Conservation (phyloP, 768 basidiomycete species). For the Xerocomus brunneocitrinus region DNA sequence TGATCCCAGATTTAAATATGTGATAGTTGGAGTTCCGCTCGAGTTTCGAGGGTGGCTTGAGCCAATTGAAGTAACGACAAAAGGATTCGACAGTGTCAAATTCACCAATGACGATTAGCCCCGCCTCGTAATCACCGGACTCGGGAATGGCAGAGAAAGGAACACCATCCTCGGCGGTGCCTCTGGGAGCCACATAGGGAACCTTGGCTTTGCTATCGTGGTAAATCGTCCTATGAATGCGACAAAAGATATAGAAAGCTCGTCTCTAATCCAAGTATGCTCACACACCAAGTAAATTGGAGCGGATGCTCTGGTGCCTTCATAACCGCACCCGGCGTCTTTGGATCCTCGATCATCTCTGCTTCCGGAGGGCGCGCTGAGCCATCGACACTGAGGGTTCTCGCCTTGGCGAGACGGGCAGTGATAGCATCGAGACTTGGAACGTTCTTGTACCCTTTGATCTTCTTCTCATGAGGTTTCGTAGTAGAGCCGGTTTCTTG, state of each 20-base stretch:
- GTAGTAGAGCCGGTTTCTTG: constrained; percentile 41
- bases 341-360: constrained; percentile 77
- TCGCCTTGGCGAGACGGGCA: constrained; percentile 66
- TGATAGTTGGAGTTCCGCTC: constrained; percentile 93
- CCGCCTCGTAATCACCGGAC: constrained; percentile 77
- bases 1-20: constrained; percentile 90
- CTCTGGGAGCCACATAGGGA: constrained; percentile 29
- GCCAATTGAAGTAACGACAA: constrained; percentile 92
- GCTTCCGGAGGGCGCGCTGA: constrained; percentile 69
- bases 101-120: constrained; percentile 80
- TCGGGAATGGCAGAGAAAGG: constrained; percentile 48
- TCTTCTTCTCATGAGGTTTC: constrained; percentile 34
- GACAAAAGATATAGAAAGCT: background rate
- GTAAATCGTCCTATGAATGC: constrained; percentile 71
- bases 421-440: constrained; percentile 84
- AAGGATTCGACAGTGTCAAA: constrained; percentile 88
- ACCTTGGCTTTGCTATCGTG: constrained; percentile 81
- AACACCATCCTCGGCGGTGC: constrained; percentile 22
- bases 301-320: constrained; percentile 76
- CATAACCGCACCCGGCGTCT: constrained; percentile 71
- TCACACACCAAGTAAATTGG: constrained; percentile 69
- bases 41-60: constrained; percentile 84
- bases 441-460: constrained; percentile 79
- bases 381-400: constrained; percentile 55
- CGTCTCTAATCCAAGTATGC: background rate